Evolutionary conservation across 805 yeast genomes (phyloP).

Genomic region (Pichia manshurica): DNA sequence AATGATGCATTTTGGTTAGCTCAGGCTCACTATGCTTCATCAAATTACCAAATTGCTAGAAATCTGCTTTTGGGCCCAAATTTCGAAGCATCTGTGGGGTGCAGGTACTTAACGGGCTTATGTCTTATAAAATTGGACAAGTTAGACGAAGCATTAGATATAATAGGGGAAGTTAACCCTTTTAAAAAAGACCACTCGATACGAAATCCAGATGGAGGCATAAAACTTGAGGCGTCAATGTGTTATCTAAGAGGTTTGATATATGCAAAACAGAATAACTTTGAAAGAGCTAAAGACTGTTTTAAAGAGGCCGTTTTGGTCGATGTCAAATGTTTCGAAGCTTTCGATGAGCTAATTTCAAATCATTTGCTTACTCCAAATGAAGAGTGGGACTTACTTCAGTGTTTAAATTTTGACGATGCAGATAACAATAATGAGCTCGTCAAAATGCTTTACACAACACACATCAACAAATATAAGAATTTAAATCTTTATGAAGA

Average conservation of each 20-base stretch:
- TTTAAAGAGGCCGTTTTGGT: slow-evolving; percentile 80
- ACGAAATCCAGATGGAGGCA: slow-evolving; percentile 69
- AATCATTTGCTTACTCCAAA: slow-evolving; percentile 72
- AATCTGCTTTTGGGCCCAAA: slow-evolving; percentile 55
- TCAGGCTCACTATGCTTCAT: slow-evolving; percentile 74
- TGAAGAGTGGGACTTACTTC: slow-evolving; percentile 81
- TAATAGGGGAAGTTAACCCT: slow-evolving; percentile 79
- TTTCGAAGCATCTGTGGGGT: slow-evolving; percentile 58
- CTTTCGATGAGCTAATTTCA: slow-evolving; percentile 70
- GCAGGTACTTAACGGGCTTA: slow-evolving; percentile 74
- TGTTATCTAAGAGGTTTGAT: slow-evolving; percentile 80
- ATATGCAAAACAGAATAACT: slow-evolving; percentile 75
- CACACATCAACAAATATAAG: slow-evolving; percentile 67
- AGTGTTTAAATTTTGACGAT: slow-evolving; percentile 58
- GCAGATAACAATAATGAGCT: slow-evolving; percentile 78
- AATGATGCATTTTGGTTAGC: slow-evolving; percentile 97
- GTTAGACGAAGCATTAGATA: slow-evolving; percentile 85
- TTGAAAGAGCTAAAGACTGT: slow-evolving; percentile 80
- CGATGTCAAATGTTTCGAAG: slow-evolving; percentile 91
- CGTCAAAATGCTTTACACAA: slow-evolving; percentile 68
- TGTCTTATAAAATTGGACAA: slow-evolving; percentile 65
- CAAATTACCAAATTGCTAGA: slow-evolving; percentile 74
- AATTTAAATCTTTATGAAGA: slow-evolving; percentile 54
- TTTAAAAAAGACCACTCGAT: slow-evolving; percentile 38
- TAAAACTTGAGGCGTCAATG: slow-evolving; percentile 80